These are phyloP conservation scores for Megacollybia marginata DNA, from an alignment of 768 basidiomycete genomes.

Conservation along the genomic window DNA sequence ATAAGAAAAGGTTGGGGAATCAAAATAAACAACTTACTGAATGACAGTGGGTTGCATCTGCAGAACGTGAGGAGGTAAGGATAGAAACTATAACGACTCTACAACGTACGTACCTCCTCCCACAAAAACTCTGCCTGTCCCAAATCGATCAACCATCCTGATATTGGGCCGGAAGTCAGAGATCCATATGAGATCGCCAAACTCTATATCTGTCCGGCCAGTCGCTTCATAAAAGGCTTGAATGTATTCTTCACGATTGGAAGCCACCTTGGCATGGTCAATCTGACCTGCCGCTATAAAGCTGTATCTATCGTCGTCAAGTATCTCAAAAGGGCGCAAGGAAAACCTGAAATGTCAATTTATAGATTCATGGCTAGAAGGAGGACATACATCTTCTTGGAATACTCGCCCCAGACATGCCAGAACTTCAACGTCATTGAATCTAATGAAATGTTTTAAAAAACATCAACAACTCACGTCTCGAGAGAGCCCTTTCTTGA, in stretches of 20 bases:
- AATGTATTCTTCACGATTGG: constrained; percentile 12
- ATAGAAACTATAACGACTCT: background rate
- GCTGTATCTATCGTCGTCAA: constrained; percentile 16
- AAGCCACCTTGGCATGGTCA: constrained; percentile 11
- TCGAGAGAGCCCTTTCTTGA: constrained; percentile 8
- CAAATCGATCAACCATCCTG: constrained; percentile 17
- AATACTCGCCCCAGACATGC: constrained; percentile 41
- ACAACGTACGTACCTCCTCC: constrained; percentile 14
- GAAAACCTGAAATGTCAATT: constrained; percentile 15
- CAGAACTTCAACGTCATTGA: constrained; percentile 25
- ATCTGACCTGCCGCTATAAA: constrained; percentile 22
- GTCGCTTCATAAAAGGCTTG: constrained; percentile 10
- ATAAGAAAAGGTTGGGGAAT: background rate
- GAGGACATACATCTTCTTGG: constrained; percentile 20
- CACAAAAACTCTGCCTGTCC: constrained; percentile 15
- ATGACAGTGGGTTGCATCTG: too few species aligned
- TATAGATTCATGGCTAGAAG: background rate
- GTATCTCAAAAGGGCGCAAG: constrained; percentile 24
- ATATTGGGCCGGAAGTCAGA: constrained; percentile 20
- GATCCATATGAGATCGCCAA: constrained; percentile 15
- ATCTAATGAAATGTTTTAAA: background rate
- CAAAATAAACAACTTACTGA: background rate
- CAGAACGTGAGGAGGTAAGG: too few species aligned
- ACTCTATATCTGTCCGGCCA: constrained; percentile 15
- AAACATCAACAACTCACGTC: constrained; percentile 19